Base-by-base conservation (phyloP, 108 stramenopile genomes). In the Stephanodiscus triporus region DNA sequence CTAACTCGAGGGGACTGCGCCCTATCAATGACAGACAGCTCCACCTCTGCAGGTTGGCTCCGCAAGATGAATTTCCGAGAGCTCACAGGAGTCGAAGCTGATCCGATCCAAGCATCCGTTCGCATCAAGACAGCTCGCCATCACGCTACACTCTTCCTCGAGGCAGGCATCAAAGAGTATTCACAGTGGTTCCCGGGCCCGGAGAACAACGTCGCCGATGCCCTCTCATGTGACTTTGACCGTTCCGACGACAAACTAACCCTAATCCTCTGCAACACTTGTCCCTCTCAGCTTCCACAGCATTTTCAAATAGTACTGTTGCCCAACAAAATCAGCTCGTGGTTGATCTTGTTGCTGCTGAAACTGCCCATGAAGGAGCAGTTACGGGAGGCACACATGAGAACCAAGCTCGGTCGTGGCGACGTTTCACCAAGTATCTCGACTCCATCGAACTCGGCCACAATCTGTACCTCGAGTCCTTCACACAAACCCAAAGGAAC, bases 371-470 rank as follows among this genome's bases (percentile, higher is more conserved):
- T n/a, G n/a, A n/a, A n/a, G n/a, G n/a, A n/a, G n/a, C n/a, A n/a
- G n/a, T 56, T 63, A 63, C 51, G 22, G 55, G 55, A 72, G 37
- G 30, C 22, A 72, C 77, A 71, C 63, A 67, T 3, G 37, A 63
- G 51, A 57, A 73, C 58, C 56, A 68, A 66, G 65, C n/a, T 73
- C 54, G 48, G 40, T 54, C 78, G 6, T 79, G 78, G 65, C n/a
- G 8, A 14, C 22, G 64, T 48, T 78, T 55, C 56, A 13, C 11
- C 24, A 7, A 73, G 34, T 43, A n/a, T n/a, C n/a, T n/a, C n/a
- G n/a, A n/a, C n/a, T n/a, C n/a, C n/a, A n/a, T n/a, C n/a, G n/a
- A n/a, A 22, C 29, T 62, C 45, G 14, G 37, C n/a, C 22, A 63
- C 3, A 68, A 65, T 48, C 3, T 16, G 42, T 76, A 20, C 58